Evolutionary conservation across 192 early-diverging fungal species (phyloP).

Genomic region (Coemansia sp.): DNA sequence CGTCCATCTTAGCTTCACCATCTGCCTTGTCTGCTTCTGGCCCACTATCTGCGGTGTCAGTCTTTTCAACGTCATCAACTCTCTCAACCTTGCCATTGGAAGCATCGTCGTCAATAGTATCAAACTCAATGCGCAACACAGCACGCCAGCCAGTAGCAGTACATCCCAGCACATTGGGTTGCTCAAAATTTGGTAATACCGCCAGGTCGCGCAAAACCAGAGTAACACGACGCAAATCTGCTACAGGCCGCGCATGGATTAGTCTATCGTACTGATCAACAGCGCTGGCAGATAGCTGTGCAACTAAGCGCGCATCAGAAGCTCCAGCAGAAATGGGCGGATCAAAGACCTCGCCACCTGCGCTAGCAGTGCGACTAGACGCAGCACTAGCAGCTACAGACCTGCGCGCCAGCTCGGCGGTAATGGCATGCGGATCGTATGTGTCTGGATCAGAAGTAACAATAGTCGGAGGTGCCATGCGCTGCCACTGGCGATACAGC

Average conservation of each 20-base stretch:
- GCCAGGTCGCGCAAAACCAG: slow-evolving; percentile 10
- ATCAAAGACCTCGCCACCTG: neutral
- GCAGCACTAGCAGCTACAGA: slow-evolving; percentile 30
- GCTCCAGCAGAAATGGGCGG: neutral
- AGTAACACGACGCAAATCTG: slow-evolving; percentile 31
- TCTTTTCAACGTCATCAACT: neutral
- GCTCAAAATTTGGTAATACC: neutral
- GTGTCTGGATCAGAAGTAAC: slow-evolving; percentile 50
- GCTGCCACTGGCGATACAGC: slow-evolving; percentile 49
- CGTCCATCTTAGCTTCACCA: neutral
- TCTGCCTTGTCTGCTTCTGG: neutral
- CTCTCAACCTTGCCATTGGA: slow-evolving; percentile 4
- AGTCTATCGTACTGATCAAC: slow-evolving; percentile 44
- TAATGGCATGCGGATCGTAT: slow-evolving; percentile 35
- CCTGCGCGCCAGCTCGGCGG: slow-evolving; percentile 35
- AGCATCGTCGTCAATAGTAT: slow-evolving; percentile 7
- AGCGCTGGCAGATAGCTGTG: slow-evolving; percentile 16
- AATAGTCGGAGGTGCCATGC: slow-evolving; percentile 37
- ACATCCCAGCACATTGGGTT: slow-evolving; percentile 19
- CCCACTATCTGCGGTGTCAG: neutral
- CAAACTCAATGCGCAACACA: slow-evolving; percentile 44
- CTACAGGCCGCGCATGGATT: slow-evolving; percentile 23
- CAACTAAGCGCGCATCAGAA: neutral
- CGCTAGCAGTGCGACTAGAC: slow-evolving; percentile 12
- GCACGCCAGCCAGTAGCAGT: slow-evolving; percentile 43